These are phyloP conservation scores for Gamsiella multidivaricata DNA, from an alignment of 192 early-diverging fungal genomes.

Conservation along the genomic window DNA sequence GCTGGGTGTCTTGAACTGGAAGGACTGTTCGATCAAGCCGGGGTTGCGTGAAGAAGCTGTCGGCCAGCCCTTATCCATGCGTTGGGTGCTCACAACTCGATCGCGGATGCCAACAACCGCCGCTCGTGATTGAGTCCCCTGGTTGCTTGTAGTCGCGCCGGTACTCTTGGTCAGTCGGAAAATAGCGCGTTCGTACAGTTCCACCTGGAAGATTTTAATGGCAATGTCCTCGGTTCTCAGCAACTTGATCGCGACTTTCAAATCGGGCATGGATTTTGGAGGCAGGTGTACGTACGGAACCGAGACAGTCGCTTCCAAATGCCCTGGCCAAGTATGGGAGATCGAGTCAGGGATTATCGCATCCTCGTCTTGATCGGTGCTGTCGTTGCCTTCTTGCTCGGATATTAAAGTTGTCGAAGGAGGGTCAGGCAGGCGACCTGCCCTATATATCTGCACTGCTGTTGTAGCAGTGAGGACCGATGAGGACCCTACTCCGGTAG, in stretches of 20 bases:
- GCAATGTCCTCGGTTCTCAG: neutral
- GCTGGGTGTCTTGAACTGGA: slow-evolving; percentile 13
- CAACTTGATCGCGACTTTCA: neutral
- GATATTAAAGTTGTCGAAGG: too few species aligned
- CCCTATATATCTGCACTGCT: slow-evolving; percentile 10
- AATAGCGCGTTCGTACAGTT: slow-evolving; percentile 10
- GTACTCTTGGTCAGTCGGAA: slow-evolving; percentile 5
- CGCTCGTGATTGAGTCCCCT: neutral
- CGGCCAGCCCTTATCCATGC: slow-evolving; percentile 2
- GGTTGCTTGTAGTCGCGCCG: neutral
- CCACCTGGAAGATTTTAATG: slow-evolving; percentile 7
- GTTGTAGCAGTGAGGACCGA: neutral
- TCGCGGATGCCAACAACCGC: slow-evolving; percentile 13
- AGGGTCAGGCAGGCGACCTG: neutral
- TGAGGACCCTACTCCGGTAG: neutral
- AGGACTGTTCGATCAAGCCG: neutral
- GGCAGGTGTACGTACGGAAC: slow-evolving; percentile 16
- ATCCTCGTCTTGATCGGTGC: neutral
- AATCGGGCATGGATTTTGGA: slow-evolving; percentile 1
- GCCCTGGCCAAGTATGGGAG: slow-evolving; percentile 6
- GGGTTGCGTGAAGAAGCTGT: neutral
- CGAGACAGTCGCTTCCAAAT: slow-evolving; percentile 1
- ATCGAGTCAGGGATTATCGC: slow-evolving; percentile 3
- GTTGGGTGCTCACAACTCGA: slow-evolving; percentile 8
- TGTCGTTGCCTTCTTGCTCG: neutral